These are phyloP conservation scores for Flaveria floridana DNA, from an alignment of 140 eudicot genomes.

Conservation along the genomic window DNA sequence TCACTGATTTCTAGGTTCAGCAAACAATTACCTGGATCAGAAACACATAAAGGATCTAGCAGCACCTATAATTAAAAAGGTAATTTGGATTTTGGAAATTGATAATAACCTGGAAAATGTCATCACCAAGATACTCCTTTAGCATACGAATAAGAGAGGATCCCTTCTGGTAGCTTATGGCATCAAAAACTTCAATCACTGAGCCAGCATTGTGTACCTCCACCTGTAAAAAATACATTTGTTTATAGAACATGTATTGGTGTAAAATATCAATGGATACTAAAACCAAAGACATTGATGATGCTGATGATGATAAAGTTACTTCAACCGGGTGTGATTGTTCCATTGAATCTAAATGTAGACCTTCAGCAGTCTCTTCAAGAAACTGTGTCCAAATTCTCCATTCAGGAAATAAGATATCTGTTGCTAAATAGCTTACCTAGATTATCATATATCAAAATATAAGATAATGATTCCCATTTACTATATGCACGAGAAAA, in stretches of 20 bases:
- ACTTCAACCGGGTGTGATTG: conserved; percentile 60
- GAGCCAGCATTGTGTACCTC: conserved; percentile 45
- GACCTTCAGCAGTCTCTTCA: conserved; percentile 47
- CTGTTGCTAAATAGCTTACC: conserved; percentile 58
- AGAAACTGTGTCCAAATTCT: conserved; percentile 56
- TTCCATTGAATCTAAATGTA: conserved; percentile 44
- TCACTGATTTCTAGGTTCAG: conserved; percentile 43
- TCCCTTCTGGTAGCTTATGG: conserved; percentile 53
- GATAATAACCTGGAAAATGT: conserved; percentile 48
- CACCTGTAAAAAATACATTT: conserved; percentile 37
- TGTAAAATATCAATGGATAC: not conserved
- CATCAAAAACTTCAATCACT: conserved; percentile 47
- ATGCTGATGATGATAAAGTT: not conserved
- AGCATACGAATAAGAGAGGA: conserved; percentile 55
- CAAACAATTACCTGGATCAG: conserved; percentile 31
- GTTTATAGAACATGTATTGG: not conserved
- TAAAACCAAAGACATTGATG: not conserved
- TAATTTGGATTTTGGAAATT: conserved; percentile 10
- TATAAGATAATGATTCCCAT: not conserved
- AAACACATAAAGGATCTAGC: conserved; percentile 23
- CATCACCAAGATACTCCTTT: conserved; percentile 53
- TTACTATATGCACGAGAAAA: not conserved
- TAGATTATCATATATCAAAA: conserved; percentile 24
- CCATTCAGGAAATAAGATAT: conserved; percentile 56
- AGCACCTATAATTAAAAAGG: not conserved